Conservation (phyloP, 176 grass and related monocot genomes). For the Themeda triandra region DNA sequence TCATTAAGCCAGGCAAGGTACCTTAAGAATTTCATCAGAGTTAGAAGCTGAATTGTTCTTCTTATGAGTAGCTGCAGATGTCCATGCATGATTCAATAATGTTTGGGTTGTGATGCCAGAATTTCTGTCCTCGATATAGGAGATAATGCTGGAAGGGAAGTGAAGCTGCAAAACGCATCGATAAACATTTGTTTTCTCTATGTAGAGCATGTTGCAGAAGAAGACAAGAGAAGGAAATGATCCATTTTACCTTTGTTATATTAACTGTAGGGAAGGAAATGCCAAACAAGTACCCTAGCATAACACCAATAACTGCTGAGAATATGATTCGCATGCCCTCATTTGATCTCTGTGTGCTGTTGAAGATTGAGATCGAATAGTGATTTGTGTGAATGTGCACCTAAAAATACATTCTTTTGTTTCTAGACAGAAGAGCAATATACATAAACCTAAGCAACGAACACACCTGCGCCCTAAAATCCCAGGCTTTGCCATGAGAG, state of each 20-base stretch:
- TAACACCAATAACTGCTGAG: constrained; percentile 65
- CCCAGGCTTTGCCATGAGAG: constrained; percentile 45
- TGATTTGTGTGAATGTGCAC: background rate
- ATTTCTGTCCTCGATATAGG: constrained; percentile 83
- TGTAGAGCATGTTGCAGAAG: background rate
- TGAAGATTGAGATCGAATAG: background rate
- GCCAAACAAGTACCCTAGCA: constrained; percentile 84
- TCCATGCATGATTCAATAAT: constrained; percentile 76
- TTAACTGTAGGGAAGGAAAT: constrained; percentile 78
- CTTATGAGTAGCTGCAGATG: constrained; percentile 66
- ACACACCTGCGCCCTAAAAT: constrained; percentile 35
- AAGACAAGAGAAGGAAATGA: constrained; percentile 18
- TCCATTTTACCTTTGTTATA: constrained; percentile 63
- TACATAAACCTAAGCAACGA: background rate
- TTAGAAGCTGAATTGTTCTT: constrained; percentile 63
- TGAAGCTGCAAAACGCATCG: constrained; percentile 55
- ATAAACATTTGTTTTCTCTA: background rate
- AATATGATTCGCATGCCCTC: constrained; percentile 69
- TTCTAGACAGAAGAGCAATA: background rate
- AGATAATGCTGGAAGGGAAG: constrained; percentile 78
- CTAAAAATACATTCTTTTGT: background rate
- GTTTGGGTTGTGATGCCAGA: constrained; percentile 92
- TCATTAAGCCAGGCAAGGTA: constrained; percentile 22
- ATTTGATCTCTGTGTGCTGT: constrained; percentile 57
- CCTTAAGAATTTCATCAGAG: constrained; percentile 68